Evolutionary conservation across 2,329 filamentous ascomycete species (phyloP), one percentile per base, ranked within the genome.

Genomic region (Ceratocystis smalleyi): DNA sequence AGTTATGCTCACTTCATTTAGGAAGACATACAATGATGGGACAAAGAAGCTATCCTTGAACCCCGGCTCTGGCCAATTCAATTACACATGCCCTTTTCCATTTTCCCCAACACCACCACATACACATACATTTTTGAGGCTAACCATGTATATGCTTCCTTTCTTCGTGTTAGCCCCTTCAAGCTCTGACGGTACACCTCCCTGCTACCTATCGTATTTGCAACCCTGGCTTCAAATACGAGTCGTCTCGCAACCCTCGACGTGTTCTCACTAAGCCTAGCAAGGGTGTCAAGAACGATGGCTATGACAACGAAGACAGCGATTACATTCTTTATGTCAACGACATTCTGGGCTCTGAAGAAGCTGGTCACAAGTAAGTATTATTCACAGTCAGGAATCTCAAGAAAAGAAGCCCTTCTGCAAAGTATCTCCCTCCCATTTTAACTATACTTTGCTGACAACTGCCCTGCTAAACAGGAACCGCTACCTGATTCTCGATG

Each of bases 241-340:
- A 99, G 74, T 96, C 94, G 17, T 96, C 94, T 63, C 84, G 94
- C 69, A 99, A 99, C 72, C 94, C 94, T 47, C 88, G 94, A 67
- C 84, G 94, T 74, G 94, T 99, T 61, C 81, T 99, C 69, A 99
- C 94, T 17, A 99, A 99, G 75, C 94, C 94, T 6, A 97, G 94
- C 81, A 99, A 99, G 77, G 94, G 94, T 15, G 84, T 89, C 68
- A 99, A 99, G 81, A 99, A 99, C 72, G 94, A 99, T 77, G 94
- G 94, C 3, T 99, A 94, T 72, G 94, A 99, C 73, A 99, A 99
- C 70, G 94, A 99, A 74, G 94, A 99, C 70, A 97, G 94, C 74
- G 94, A 99, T 73, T 99, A 99, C 73, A 99, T 99, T 71, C 83
- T 99, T 69, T 99, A 97, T 71, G 94, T 99, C 70, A 99, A 99